Conservation (phyloP, 1,284 basidiomycete genomes). For the Violaceomyces palustris region DNA sequence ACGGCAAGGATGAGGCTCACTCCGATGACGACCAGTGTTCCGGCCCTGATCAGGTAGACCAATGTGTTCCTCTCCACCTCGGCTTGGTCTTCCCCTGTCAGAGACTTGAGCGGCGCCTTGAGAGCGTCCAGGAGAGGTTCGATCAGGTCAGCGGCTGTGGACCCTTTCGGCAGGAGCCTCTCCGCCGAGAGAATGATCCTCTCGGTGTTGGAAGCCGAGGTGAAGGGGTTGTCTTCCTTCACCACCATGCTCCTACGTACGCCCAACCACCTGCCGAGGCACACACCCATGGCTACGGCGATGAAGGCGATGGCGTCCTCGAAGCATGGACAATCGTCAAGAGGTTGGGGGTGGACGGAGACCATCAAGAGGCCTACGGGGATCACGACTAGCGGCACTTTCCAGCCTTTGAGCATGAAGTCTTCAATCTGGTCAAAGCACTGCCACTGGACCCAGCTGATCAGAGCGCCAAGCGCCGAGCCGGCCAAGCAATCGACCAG, state of each 20-base stretch:
- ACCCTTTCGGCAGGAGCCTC: conserved; percentile 1
- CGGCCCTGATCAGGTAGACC: conserved; percentile 8
- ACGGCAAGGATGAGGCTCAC: conserved; percentile 67
- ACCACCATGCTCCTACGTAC: conserved; percentile 4
- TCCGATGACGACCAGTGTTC: conserved; percentile 59
- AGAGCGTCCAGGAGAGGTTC: conserved; percentile 1
- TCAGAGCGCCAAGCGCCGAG: conserved; percentile 39
- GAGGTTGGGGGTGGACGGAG: conserved; percentile 72
- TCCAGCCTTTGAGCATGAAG: conserved; percentile 49
- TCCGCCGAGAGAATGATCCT: neutral
- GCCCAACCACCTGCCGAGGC: conserved; percentile 64
- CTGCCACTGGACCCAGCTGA: conserved; percentile 54
- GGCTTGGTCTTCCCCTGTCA: neutral
- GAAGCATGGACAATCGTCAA: conserved; percentile 96
- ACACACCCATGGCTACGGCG: conserved; percentile 74
- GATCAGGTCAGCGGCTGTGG: conserved; percentile 32
- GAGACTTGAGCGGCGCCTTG: neutral
- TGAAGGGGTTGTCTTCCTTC: neutral
- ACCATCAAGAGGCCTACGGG: conserved; percentile 68
- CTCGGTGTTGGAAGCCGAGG: neutral
- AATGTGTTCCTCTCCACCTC: conserved; percentile 1
- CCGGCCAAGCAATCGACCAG: conserved; percentile 51
- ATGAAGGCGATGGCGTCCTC: conserved; percentile 93
- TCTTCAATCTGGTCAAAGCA: conserved; percentile 50
- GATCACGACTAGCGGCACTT: conserved; percentile 67